These are phyloP conservation scores for Hevea brasiliensis DNA, from an alignment of 345 rosid species.

Conservation along the genomic window DNA sequence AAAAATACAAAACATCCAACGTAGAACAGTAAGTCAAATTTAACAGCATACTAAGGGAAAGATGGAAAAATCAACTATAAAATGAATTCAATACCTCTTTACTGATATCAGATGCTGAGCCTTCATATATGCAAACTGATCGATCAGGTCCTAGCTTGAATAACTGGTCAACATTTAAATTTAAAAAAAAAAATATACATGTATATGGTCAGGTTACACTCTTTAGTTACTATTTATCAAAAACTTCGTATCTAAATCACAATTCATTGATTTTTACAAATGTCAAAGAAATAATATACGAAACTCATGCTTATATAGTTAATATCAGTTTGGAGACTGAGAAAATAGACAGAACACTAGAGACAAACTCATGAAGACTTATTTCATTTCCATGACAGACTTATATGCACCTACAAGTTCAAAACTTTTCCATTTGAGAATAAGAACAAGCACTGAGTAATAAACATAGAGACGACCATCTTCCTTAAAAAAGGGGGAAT, in stretches of 20 bases:
- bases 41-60: not conserved
- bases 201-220: not conserved
- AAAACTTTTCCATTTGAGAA: no score
- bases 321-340: not conserved
- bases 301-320: not conserved
- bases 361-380: not conserved
- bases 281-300: not conserved
- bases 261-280: not conserved
- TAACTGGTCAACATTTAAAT: constrained; percentile 46
- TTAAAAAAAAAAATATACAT: not conserved
- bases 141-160: constrained; percentile 71
- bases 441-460: no score
- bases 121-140: constrained; percentile 63
- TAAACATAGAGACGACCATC: no score
- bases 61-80: not conserved
- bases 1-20: not conserved
- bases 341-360: not conserved
- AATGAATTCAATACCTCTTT: constrained; percentile 53
- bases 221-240: not conserved
- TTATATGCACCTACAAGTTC: no score
- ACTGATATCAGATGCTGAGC: constrained; percentile 29
- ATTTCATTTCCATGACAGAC: no score
- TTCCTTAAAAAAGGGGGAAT: no score
- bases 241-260: not conserved
- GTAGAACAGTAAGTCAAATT: not conserved